A percentile compares a stretch with the other conserved stretches of the same genome.
phyloP scores from a whole-genome alignment of 139 green algal species.

The Coelastrella sp. region DNA sequence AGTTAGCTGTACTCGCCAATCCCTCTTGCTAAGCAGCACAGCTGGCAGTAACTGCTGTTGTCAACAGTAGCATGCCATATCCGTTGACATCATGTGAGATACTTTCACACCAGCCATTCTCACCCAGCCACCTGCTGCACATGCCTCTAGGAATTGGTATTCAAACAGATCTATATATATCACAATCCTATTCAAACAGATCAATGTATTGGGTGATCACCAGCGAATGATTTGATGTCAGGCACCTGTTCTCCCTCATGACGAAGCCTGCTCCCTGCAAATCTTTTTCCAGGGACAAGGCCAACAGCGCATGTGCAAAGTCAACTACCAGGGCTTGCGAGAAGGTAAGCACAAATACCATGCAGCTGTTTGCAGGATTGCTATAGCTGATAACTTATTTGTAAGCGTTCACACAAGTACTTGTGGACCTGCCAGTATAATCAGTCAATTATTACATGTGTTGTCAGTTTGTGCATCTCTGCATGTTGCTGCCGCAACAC shows the following conservation, averaged over 20 bases:
- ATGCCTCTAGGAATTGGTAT: too few species aligned
- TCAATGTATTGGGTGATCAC: too few species aligned
- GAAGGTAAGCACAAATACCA: not conserved
- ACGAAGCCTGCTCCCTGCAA: not conserved
- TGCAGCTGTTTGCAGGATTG: not conserved
- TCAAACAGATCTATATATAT: too few species aligned
- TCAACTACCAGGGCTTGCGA: not conserved
- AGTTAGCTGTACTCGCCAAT: too few species aligned
- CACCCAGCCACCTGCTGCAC: too few species aligned
- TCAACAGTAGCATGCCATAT: too few species aligned
- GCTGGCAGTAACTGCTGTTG: not conserved
- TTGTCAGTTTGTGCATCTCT: not conserved
- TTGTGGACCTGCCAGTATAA: not conserved
- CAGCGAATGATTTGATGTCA: too few species aligned
- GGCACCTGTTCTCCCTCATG: too few species aligned
- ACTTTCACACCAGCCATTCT: too few species aligned
- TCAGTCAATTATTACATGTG: not conserved
- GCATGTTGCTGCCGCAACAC: not conserved
- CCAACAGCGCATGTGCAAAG: conserved; percentile 1
- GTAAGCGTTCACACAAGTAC: not conserved
- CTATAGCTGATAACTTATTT: not conserved
- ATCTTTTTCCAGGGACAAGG: not conserved
- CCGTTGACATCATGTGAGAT: too few species aligned
- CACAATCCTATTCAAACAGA: too few species aligned
- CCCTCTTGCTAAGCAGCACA: not conserved